Evolutionary conservation across 768 basidiomycete species (phyloP).

Genomic region (Gymnopilus junonius): DNA sequence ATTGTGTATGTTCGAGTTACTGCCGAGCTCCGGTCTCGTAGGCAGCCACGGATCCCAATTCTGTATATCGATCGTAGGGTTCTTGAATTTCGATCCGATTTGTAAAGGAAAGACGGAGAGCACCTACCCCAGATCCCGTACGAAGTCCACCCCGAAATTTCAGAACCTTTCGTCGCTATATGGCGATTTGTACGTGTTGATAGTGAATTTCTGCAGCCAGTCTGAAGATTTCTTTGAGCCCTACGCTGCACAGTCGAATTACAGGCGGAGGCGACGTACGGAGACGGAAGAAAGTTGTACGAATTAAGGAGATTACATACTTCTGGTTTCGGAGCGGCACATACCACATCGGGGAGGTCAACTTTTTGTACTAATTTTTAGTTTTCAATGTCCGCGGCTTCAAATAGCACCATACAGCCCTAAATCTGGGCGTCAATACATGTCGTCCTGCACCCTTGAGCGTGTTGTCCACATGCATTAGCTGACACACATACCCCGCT

Average conservation of each 20-base stretch:
- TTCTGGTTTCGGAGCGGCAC: conserved; percentile 32
- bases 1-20: conserved; percentile 35
- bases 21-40: conserved; percentile 28
- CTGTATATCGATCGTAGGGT: conserved; percentile 28
- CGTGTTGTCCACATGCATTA: neutral
- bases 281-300: conserved; percentile 9
- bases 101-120: conserved; percentile 20
- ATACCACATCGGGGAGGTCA: conserved; percentile 28
- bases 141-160: neutral
- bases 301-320: conserved; percentile 14
- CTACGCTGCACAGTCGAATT: neutral
- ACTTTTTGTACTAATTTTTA: conserved; percentile 19
- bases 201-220: neutral
- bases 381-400: conserved; percentile 23
- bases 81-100: conserved; percentile 12
- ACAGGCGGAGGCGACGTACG: neutral
- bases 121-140: conserved; percentile 3
- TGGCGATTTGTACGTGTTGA: neutral
- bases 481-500: conserved; percentile 16
- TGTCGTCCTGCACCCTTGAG: neutral
- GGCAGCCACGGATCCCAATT: conserved; percentile 23
- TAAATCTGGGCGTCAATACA: conserved; percentile 10
- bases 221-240: neutral
- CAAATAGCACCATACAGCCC: conserved; percentile 16
- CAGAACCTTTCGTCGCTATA: neutral